phyloP scores from a whole-genome alignment of 805 yeast species.

The Yamadazyma ubonensis region DNA sequence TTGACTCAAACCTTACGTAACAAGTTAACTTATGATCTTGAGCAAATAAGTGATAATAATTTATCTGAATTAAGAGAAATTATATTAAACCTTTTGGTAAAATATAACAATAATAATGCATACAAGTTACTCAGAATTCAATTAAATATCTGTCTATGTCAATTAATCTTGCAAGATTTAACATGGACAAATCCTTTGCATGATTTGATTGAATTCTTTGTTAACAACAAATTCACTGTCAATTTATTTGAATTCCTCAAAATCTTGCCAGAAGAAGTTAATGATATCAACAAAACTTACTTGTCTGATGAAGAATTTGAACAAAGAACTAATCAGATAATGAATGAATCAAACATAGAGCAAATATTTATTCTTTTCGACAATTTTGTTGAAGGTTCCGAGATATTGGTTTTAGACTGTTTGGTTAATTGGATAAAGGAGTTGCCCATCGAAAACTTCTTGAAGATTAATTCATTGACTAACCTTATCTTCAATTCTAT shows the following conservation, averaged over 20 bases:
- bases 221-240: constrained; percentile 9
- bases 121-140: constrained; percentile 74
- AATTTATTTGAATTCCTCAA: constrained; percentile 75
- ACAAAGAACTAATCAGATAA: constrained; percentile 58
- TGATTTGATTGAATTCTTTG: constrained; percentile 30
- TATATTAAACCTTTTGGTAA: constrained; percentile 54
- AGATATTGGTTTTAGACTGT: constrained; percentile 58
- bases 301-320: constrained; percentile 80
- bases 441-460: constrained; percentile 68
- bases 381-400: constrained; percentile 40
- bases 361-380: constrained; percentile 64
- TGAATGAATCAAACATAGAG: constrained; percentile 55
- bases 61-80: constrained; percentile 64
- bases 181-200: constrained; percentile 70
- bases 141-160: constrained; percentile 76
- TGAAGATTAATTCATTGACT: constrained; percentile 63
- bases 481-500: constrained; percentile 59
- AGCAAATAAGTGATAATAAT: constrained; percentile 67
- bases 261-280: constrained; percentile 87
- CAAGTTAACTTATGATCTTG: constrained; percentile 78
- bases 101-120: constrained; percentile 31
- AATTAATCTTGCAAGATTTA: constrained; percentile 73
- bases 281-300: constrained; percentile 73
- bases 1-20: constrained; percentile 89
- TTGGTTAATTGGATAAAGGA: constrained; percentile 90